A percentile compares a stretch with the other conserved stretches of the same genome.
Evolutionary conservation across 2,329 filamentous ascomycete genomes (phyloP).

Genomic region (Sporothrix luriei): DNA sequence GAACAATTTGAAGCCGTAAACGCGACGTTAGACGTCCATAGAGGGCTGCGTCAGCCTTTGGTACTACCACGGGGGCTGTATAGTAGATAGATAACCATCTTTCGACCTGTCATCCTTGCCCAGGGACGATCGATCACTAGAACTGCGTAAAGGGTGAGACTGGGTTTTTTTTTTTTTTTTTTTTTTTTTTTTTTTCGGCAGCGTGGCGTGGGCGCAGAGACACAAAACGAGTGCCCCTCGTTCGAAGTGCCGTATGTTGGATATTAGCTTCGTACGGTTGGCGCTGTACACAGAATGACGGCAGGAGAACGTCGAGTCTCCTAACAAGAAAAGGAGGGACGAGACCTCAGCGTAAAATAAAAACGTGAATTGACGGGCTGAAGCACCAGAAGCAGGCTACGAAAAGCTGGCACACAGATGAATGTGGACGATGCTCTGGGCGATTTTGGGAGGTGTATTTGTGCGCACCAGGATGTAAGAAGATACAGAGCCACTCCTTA

Average conservation of each 20-base stretch:
- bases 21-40: background rate
- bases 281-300: constrained; percentile 14
- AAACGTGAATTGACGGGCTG: background rate
- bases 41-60: constrained; percentile 27
- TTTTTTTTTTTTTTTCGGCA: background rate
- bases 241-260: background rate
- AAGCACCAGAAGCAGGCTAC: background rate
- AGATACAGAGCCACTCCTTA: too few species aligned
- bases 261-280: background rate
- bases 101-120: constrained; percentile 2
- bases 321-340: background rate
- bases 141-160: background rate
- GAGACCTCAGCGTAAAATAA: background rate
- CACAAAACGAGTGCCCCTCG: constrained; percentile 19
- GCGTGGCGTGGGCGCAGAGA: constrained; percentile 21
- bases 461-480: background rate
- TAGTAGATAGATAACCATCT: background rate
- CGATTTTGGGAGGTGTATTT: background rate
- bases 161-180: background rate
- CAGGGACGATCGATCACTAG: constrained; percentile 13
- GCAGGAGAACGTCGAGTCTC: background rate
- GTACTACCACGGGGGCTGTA: constrained; percentile 23
- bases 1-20: background rate
- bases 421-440: too few species aligned
- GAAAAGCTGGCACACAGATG: too few species aligned